Percentiles rank a stretch among this genome's conserved stretches.
Evolutionary conservation across 2,329 filamentous ascomycete species (phyloP).

Genomic region (Colletotrichum agaves): DNA sequence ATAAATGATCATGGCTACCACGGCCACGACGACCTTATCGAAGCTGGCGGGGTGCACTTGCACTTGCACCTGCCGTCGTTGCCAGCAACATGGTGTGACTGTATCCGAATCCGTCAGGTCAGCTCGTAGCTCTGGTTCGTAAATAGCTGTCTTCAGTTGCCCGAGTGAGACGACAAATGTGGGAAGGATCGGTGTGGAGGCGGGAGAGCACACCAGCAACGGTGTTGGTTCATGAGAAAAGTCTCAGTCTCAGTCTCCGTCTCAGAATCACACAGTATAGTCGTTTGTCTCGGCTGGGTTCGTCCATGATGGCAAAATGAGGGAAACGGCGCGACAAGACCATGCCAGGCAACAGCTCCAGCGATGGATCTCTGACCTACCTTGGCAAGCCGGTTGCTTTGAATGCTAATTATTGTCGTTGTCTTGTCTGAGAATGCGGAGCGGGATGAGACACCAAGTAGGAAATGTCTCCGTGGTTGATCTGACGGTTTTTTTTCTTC

Average conservation of each 20-base stretch:
- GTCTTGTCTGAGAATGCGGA: neutral
- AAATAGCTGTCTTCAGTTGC: conserved; percentile 26
- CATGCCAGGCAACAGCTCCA: conserved; percentile 15
- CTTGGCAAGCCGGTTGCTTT: conserved; percentile 8
- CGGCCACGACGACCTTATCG: conserved; percentile 3
- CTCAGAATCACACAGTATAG: neutral
- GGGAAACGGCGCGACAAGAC: conserved; percentile 23
- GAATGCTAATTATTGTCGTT: neutral
- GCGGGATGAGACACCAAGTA: conserved; percentile 23
- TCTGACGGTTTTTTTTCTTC: conserved; percentile 4
- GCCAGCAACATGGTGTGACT: conserved; percentile 13
- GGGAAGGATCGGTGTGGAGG: conserved; percentile 9
- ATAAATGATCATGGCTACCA: neutral
- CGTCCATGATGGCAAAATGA: conserved; percentile 27
- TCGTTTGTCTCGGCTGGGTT: conserved; percentile 22
- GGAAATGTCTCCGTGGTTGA: conserved; percentile 7
- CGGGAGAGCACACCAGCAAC: conserved; percentile 27
- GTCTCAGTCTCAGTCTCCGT: neutral
- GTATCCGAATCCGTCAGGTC: conserved; percentile 9
- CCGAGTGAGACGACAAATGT: neutral
- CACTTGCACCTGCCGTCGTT: neutral
- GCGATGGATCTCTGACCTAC: conserved; percentile 6
- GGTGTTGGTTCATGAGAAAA: conserved; percentile 19
- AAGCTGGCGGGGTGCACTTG: conserved; percentile 28
- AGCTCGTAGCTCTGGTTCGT: conserved; percentile 6